phyloP scores from a whole-genome alignment of 495 filamentous ascomycete species.

The Aspergillus olivimuriae region DNA sequence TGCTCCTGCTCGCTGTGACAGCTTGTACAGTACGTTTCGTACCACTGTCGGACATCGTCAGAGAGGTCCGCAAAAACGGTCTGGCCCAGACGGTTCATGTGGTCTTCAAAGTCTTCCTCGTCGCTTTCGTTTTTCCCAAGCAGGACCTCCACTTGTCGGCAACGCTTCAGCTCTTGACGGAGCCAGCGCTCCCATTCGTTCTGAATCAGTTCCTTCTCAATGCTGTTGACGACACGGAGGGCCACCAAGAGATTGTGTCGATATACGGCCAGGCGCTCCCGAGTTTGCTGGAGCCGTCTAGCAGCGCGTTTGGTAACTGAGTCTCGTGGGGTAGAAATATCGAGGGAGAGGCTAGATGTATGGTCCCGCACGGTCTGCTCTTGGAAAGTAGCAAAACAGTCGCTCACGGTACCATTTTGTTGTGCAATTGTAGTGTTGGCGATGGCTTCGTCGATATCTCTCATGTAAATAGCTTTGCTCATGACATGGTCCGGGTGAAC shows the following conservation, averaged over 20 bases:
- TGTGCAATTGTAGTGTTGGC: slow-evolving; percentile 36
- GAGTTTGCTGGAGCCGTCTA: slow-evolving; percentile 63
- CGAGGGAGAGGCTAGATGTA: slow-evolving; percentile 23
- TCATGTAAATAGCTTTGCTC: slow-evolving; percentile 77
- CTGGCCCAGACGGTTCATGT: slow-evolving; percentile 18
- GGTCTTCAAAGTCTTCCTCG: slow-evolving; percentile 18
- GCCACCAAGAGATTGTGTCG: slow-evolving; percentile 91
- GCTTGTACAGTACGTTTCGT: slow-evolving; percentile 67
- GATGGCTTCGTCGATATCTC: slow-evolving; percentile 69
- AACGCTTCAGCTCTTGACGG: slow-evolving; percentile 59
- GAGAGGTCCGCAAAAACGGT: slow-evolving; percentile 33
- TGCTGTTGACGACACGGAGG: slow-evolving; percentile 79
- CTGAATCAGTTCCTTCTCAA: slow-evolving; percentile 77
- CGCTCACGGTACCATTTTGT: slow-evolving; percentile 27
- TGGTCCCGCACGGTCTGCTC: slow-evolving; percentile 30
- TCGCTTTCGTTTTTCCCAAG: slow-evolving; percentile 31
- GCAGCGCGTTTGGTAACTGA: slow-evolving; percentile 51
- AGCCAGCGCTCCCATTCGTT: slow-evolving; percentile 93
- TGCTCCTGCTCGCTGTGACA: slow-evolving; percentile 55
- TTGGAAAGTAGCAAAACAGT: slow-evolving; percentile 42
- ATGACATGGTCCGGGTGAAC: slow-evolving; percentile 72
- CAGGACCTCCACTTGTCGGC: slow-evolving; percentile 53
- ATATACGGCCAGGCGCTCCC: slow-evolving; percentile 75
- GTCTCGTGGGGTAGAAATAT: slow-evolving; percentile 29
- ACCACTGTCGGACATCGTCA: slow-evolving; percentile 54